phyloP scores from a whole-genome alignment of 805 yeast genomes.

The Brettanomyces sp. region DNA sequence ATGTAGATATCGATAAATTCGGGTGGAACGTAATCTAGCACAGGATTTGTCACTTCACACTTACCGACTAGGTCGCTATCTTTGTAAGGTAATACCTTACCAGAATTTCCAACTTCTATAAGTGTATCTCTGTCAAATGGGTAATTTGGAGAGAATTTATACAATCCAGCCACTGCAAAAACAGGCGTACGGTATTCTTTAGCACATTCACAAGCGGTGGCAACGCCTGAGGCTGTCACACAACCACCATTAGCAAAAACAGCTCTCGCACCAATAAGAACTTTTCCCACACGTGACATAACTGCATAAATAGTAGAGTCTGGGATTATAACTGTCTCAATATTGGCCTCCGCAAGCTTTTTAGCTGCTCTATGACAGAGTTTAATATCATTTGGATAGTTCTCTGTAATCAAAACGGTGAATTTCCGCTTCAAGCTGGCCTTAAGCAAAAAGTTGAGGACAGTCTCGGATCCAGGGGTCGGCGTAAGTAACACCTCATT shows the following conservation, averaged over 20 bases:
- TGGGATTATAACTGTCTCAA: constrained; percentile 85
- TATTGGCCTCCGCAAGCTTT: constrained; percentile 71
- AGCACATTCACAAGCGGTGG: constrained; percentile 92
- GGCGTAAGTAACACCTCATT: constrained; percentile 80
- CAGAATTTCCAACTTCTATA: constrained; percentile 87
- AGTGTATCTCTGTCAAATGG: constrained; percentile 80
- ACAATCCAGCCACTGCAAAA: constrained; percentile 87
- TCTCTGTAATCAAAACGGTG: constrained; percentile 86
- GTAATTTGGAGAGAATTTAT: constrained; percentile 85
- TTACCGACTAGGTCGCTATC: constrained; percentile 61
- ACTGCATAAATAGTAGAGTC: constrained; percentile 90
- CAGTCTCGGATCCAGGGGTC: constrained; percentile 90
- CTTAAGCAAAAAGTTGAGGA: constrained; percentile 72
- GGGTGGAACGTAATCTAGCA: constrained; percentile 86
- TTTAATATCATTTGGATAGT: constrained; percentile 79
- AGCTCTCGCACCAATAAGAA: constrained; percentile 81
- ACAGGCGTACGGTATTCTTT: constrained; percentile 94
- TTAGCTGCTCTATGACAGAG: constrained; percentile 74
- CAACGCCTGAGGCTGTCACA: constrained; percentile 80
- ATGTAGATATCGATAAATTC: constrained; percentile 90
- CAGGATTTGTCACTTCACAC: constrained; percentile 78
- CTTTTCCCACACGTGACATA: constrained; percentile 96
- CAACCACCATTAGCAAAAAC: constrained; percentile 97
- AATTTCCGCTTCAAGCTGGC: constrained; percentile 87
- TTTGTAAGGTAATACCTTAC: constrained; percentile 73